A percentile compares a stretch with the other conserved stretches of the same genome.
Conservation (phyloP, 2,329 filamentous ascomycete genomes). For the Dryadomyces quercus-mongolicae region DNA sequence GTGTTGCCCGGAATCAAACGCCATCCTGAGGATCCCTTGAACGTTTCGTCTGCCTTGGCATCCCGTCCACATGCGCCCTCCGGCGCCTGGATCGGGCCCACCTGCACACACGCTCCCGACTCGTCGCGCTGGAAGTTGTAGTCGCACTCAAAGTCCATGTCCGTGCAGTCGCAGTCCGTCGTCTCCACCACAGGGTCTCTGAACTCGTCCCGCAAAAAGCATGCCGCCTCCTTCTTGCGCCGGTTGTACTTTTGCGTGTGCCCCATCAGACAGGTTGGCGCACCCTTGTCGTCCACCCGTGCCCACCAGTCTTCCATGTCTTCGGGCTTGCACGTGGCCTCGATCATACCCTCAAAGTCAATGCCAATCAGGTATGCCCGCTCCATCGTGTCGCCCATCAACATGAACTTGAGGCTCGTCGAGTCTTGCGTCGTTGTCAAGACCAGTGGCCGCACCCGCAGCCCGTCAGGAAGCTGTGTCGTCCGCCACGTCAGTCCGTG, state of each 20-base stretch:
- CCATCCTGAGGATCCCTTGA: slow-evolving; percentile 80
- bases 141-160: slow-evolving; percentile 88
- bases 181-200: slow-evolving; percentile 60
- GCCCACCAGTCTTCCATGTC: slow-evolving; percentile 88
- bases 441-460: slow-evolving; percentile 58
- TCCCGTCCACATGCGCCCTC: slow-evolving; percentile 56
- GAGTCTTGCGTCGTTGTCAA: slow-evolving; percentile 88
- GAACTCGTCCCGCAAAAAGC: slow-evolving; percentile 80
- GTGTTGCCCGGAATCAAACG: slow-evolving; percentile 77
- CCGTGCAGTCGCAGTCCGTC: slow-evolving; percentile 68
- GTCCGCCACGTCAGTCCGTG: slow-evolving; percentile 77
- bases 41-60: slow-evolving; percentile 54
- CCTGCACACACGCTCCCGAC: slow-evolving; percentile 57
- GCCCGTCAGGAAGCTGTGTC: slow-evolving; percentile 51
- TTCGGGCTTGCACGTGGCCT: slow-evolving; percentile 61
- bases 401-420: slow-evolving; percentile 79
- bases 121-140: slow-evolving; percentile 68
- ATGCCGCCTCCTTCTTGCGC: slow-evolving; percentile 77
- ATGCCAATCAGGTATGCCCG: slow-evolving; percentile 59
- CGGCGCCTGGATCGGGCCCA: slow-evolving; percentile 51
- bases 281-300: slow-evolving; percentile 64
- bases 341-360: slow-evolving; percentile 72
- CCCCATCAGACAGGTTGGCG: slow-evolving; percentile 88
- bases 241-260: slow-evolving; percentile 80
- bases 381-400: slow-evolving; percentile 50